A percentile compares a stretch with the other conserved stretches of the same genome.
phyloP scores from a whole-genome alignment of 495 filamentous ascomycete species.

The Poronia punctata region DNA sequence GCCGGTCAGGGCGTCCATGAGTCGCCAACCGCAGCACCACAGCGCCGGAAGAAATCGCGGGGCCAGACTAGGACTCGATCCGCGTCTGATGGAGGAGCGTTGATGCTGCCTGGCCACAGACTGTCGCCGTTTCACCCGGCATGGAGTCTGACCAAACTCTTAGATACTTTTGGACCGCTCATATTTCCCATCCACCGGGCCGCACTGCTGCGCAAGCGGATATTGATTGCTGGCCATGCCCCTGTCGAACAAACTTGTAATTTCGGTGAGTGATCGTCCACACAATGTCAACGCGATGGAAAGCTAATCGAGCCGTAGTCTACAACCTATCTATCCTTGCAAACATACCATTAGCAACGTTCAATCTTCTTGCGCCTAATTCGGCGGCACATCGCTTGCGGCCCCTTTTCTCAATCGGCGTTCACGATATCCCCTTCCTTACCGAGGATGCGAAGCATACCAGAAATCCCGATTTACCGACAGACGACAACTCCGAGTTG shows the following conservation, averaged over 20 bases:
- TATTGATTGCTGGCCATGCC: slow-evolving; percentile 75
- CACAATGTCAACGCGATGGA: not conserved
- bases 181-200: slow-evolving; percentile 86
- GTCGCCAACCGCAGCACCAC: slow-evolving; percentile 38
- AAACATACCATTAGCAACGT: slow-evolving; percentile 59
- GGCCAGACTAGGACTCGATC: slow-evolving; percentile 49
- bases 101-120: slow-evolving; percentile 61
- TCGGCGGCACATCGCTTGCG: slow-evolving; percentile 59
- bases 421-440: slow-evolving; percentile 84
- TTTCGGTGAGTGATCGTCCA: slow-evolving; percentile 56
- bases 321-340: slow-evolving; percentile 91
- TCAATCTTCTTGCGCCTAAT: slow-evolving; percentile 55
- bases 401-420: slow-evolving; percentile 81
- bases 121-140: slow-evolving; percentile 79
- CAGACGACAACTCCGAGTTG: slow-evolving; percentile 34
- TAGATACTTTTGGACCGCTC: slow-evolving; percentile 81
- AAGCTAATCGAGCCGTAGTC: slow-evolving; percentile 43
- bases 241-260: slow-evolving; percentile 82
- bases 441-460: slow-evolving; percentile 42
- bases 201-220: slow-evolving; percentile 79
- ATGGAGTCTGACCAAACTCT: slow-evolving; percentile 64
- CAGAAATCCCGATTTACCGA: slow-evolving; percentile 18
- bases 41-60: slow-evolving; percentile 15
- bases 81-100: slow-evolving; percentile 51
- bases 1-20: slow-evolving; percentile 48